phyloP scores from a whole-genome alignment of 495 filamentous ascomycete genomes.

The Penicillium simplicissimum region DNA sequence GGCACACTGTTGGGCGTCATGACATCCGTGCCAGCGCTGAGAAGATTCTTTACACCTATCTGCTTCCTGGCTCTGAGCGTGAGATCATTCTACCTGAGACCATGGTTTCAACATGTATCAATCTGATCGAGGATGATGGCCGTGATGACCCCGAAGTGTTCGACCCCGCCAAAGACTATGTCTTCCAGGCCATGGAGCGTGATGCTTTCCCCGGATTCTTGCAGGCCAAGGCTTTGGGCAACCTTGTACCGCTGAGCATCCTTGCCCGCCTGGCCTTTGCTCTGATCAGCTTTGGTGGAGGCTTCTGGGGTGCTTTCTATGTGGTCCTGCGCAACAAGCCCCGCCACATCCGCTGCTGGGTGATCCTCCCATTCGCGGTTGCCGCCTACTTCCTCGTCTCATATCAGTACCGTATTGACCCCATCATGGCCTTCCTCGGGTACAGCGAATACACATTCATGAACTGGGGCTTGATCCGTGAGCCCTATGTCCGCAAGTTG shows the following conservation, averaged over 20 bases:
- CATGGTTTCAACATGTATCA: conserved; percentile 78
- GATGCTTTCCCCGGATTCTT: conserved; percentile 98
- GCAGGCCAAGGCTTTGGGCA: conserved; percentile 89
- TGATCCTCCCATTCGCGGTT: conserved; percentile 90
- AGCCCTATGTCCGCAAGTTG: conserved; percentile 84
- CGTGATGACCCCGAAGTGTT: conserved; percentile 97
- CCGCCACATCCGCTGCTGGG: conserved; percentile 75
- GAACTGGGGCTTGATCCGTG: conserved; percentile 79
- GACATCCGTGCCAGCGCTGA: conserved; percentile 93
- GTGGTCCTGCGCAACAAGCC: conserved; percentile 86
- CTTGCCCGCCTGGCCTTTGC: conserved; percentile 82
- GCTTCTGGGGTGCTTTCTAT: conserved; percentile 90
- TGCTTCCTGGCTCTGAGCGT: conserved; percentile 88
- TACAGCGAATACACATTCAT: conserved; percentile 95
- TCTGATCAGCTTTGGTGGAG: conserved; percentile 84
- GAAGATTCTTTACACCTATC: conserved; percentile 94
- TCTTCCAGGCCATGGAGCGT: conserved; percentile 98
- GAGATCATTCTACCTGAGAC: conserved; percentile 90
- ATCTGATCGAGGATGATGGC: conserved; percentile 80
- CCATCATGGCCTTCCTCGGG: conserved; percentile 82
- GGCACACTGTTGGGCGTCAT: conserved; percentile 76
- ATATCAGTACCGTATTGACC: conserved; percentile 93
- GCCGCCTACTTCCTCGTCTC: conserved; percentile 85
- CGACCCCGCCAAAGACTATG: conserved; percentile 96
- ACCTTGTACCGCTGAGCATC: conserved; percentile 84